Evolutionary conservation across 1,139 yeast genomes (phyloP), one percentile per base, ranked within the genome.

Genomic region (Meyerozyma elateridarum): DNA sequence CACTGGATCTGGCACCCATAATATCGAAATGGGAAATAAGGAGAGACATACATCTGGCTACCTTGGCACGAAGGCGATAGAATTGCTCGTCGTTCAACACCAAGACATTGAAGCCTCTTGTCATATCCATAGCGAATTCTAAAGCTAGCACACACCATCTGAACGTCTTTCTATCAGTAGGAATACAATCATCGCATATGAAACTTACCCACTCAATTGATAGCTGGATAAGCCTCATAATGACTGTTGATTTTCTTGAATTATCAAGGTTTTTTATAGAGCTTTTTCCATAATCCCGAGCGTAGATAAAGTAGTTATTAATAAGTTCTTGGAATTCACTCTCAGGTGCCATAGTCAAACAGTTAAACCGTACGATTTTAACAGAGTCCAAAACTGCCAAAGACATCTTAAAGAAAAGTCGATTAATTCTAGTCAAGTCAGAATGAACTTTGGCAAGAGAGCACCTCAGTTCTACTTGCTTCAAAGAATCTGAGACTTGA

Each of bases 1-100:
- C 93, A 51, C 83, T 84, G 5, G 96, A 84, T 48, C 97, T 73
- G 0, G 97, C 96, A 33, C 98, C 98, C 96, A 91, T 91, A 36
- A 91, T 88, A 60, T 91, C 98, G 52, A 91, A 91, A 60, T 91
- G 98, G 0, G 96, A 85, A 42, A 91, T 89, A 40, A 91, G 69
- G 34, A 91, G 64, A 1, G 96, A 80, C 93, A 91, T 88, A 57
- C 97, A 88, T 2, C 95, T 85, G 0, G 97, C 95, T 28, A 91
- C 96, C 51, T 87, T 88, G 35, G 77, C 71, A 45, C 88, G 80
- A 45, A 91, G 63, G 31, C 70, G 63, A 36, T 73, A 66, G 51
- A 89, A 91, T 49, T 85, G 91, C 15, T 78, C 85, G 39, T 85
- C 87, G 37, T 76, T 76, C 30, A 91, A 65, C 0, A 89, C 87